These are phyloP conservation scores for Candida fluviatilis DNA, from an alignment of 805 yeast genomes.

Conservation along the genomic window DNA sequence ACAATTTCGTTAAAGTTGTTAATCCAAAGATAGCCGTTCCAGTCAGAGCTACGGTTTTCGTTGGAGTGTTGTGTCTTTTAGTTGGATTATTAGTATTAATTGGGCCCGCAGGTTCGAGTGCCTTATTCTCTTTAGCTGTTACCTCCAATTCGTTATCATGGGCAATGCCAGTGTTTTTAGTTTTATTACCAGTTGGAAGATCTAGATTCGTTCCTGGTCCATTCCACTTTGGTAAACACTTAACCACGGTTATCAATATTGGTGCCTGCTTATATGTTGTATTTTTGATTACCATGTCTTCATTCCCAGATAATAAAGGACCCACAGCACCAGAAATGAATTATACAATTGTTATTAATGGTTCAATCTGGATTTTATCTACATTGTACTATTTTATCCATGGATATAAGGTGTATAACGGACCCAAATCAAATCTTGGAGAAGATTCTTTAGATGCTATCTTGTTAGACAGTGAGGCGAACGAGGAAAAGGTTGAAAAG, in stretches of 20 bases:
- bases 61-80: constrained; percentile 44
- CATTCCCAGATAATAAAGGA: constrained; percentile 52
- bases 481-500: constrained; percentile 4
- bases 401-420: constrained; percentile 53
- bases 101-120: constrained; percentile 52
- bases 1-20: constrained; percentile 50
- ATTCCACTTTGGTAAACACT: constrained; percentile 52
- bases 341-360: constrained; percentile 62
- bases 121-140: constrained; percentile 62
- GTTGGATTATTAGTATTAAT: constrained; percentile 58
- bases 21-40: constrained; percentile 58
- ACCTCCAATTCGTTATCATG: constrained; percentile 61
- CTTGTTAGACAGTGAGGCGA: not conserved
- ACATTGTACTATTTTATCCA: constrained; percentile 47
- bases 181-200: constrained; percentile 48
- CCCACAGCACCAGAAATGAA: constrained; percentile 54
- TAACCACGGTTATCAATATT: constrained; percentile 43
- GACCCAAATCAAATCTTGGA: constrained; percentile 41
- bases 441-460: not conserved
- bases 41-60: constrained; percentile 56
- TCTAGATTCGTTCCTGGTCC: constrained; percentile 60
- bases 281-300: constrained; percentile 51
- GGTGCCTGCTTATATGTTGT: constrained; percentile 45
- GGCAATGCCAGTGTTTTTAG: constrained; percentile 56
- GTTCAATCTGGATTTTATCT: constrained; percentile 56